Percentiles rank a stretch among this genome's conserved stretches.
Evolutionary conservation across 176 grass and related monocot species (phyloP).

Genomic region (Triticum monococcum): DNA sequence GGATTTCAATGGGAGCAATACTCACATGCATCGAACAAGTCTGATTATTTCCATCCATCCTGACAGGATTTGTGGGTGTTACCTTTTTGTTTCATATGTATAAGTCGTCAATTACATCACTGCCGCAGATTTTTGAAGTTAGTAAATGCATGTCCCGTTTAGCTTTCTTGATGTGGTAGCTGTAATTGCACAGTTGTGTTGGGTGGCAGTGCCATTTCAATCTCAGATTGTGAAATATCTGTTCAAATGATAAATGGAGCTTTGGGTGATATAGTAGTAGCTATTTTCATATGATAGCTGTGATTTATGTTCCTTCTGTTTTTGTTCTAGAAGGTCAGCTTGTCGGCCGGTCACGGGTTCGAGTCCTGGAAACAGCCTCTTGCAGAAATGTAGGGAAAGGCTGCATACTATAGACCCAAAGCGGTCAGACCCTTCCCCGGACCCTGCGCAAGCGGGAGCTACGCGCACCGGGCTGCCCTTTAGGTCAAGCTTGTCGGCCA

Average conservation of each 20-base stretch:
- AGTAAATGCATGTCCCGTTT: not conserved
- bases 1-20: constrained; percentile 4
- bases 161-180: constrained; percentile 11
- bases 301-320: not conserved
- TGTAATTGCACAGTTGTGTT: not conserved
- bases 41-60: constrained; percentile 3
- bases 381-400: too few species aligned
- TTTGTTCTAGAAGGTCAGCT: not conserved
- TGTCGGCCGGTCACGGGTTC: not conserved
- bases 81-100: not conserved
- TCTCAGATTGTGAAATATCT: not conserved
- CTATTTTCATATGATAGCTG: not conserved
- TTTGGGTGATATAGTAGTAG: not conserved
- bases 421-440: too few species aligned
- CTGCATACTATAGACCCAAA: too few species aligned
- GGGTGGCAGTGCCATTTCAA: not conserved
- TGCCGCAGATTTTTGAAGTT: constrained; percentile 6
- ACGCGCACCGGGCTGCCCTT: too few species aligned
- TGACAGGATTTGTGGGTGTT: not conserved
- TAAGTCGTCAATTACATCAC: not conserved
- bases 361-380: too few species aligned
- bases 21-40: not conserved
- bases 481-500: not conserved
- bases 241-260: not conserved
- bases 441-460: too few species aligned